Conservation (phyloP, 2,329 filamentous ascomycete species). For the Pseudocercospora crystallina region DNA sequence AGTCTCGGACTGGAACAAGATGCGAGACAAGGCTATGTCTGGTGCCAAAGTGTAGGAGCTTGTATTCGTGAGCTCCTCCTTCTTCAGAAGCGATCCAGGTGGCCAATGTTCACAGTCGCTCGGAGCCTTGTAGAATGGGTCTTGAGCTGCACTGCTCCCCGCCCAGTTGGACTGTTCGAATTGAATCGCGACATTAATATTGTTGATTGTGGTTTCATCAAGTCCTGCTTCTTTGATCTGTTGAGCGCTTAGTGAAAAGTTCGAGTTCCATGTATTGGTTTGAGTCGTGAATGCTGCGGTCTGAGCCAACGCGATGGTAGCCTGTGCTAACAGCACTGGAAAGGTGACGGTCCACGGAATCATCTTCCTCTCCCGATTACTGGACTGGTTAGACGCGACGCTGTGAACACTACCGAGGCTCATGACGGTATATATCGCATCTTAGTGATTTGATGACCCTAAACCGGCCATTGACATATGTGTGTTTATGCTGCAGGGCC, state of each 20-base stretch:
- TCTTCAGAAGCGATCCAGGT: conserved; percentile 41
- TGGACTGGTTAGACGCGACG: no score
- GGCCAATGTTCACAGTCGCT: conserved; percentile 16
- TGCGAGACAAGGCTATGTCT: conserved; percentile 47
- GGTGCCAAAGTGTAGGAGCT: conserved; percentile 44
- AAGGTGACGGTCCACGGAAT: no score
- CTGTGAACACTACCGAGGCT: no score
- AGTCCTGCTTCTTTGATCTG: conserved; percentile 27
- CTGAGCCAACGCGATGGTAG: no score
- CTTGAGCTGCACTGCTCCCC: conserved; percentile 26
- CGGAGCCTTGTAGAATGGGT: conserved; percentile 44
- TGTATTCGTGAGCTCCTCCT: conserved; percentile 43
- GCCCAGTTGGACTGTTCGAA: conserved; percentile 34
- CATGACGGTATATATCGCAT: no score
- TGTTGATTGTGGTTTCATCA: conserved; percentile 15
- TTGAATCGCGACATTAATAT: conserved; percentile 28
- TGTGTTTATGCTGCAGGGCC: no score
- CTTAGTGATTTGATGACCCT: no score
- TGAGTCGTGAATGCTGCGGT: conserved; percentile 5
- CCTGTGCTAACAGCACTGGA: no score
- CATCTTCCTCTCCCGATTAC: no score
- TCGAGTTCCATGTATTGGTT: conserved; percentile 29
- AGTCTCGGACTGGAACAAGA: conserved; percentile 50
- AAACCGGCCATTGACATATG: no score
- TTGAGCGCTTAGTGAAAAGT: conserved; percentile 18